Conservation (phyloP, 2,329 filamentous ascomycete species). For the Ascochyta rabiei region DNA sequence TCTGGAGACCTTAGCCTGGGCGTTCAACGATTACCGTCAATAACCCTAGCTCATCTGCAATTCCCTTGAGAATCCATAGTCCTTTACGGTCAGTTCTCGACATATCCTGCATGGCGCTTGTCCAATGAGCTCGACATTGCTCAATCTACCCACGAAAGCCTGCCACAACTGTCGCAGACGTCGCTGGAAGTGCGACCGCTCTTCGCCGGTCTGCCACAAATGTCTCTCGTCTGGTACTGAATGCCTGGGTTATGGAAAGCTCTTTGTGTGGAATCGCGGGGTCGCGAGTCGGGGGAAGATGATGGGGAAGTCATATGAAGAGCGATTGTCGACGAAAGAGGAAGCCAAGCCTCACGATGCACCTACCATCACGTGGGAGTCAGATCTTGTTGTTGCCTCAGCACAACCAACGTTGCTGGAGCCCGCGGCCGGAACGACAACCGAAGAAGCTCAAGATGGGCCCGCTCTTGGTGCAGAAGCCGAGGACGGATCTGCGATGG, state of each 20-base stretch:
- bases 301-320: slow-evolving; percentile 60
- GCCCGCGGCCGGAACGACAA: background rate
- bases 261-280: slow-evolving; percentile 65
- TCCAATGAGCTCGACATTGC: slow-evolving; percentile 40
- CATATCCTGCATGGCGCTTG: slow-evolving; percentile 40
- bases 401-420: slow-evolving; percentile 1
- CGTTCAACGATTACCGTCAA: slow-evolving; percentile 17
- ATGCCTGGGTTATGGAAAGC: slow-evolving; percentile 67
- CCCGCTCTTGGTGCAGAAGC: slow-evolving; percentile 10
- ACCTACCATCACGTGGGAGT: slow-evolving; percentile 28
- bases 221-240: slow-evolving; percentile 61
- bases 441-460: background rate
- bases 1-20: slow-evolving; percentile 20
- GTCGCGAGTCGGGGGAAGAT: slow-evolving; percentile 59
- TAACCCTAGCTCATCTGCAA: slow-evolving; percentile 18
- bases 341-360: slow-evolving; percentile 32
- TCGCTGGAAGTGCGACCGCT: slow-evolving; percentile 67
- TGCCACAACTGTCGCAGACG: slow-evolving; percentile 68
- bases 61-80: slow-evolving; percentile 8
- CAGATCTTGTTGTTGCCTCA: slow-evolving; percentile 15
- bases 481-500: slow-evolving; percentile 23
- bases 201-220: slow-evolving; percentile 65
- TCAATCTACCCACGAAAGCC: slow-evolving; percentile 47
- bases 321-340: slow-evolving; percentile 32
- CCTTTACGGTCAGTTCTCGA: slow-evolving; percentile 24